These are phyloP conservation scores for Raphidocelis subcapitata DNA, from an alignment of 139 green algal species.

Conservation along the genomic window DNA sequence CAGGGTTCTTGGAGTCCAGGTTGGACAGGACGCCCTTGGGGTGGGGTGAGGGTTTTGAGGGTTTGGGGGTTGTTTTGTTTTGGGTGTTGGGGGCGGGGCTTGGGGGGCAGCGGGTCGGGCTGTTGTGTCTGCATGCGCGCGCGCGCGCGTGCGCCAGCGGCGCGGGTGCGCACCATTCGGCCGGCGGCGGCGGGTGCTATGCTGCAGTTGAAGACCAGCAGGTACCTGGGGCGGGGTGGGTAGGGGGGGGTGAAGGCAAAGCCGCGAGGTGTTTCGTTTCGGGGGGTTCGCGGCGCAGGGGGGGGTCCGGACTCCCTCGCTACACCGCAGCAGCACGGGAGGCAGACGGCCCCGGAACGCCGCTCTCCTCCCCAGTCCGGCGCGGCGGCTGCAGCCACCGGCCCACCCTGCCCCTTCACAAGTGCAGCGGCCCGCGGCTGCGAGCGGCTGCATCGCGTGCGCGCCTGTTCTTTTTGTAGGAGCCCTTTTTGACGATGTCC, in stretches of 20 bases:
- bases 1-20: constrained; percentile 80
- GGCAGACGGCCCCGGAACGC: neutral
- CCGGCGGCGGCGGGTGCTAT: constrained; percentile 61
- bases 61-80: too few species aligned
- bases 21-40: constrained; percentile 67
- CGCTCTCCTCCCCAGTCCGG: neutral
- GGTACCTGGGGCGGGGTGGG: constrained; percentile 39
- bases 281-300: too few species aligned
- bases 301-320: neutral
- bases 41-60: neutral
- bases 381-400: too few species aligned
- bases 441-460: neutral
- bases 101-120: too few species aligned
- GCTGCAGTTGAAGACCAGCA: constrained; percentile 66
- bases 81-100: neutral
- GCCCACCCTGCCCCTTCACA: too few species aligned
- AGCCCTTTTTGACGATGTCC: constrained; percentile 86
- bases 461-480: constrained; percentile 63
- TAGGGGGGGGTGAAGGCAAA: too few species aligned
- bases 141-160: neutral
- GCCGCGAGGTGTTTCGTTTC: too few species aligned
- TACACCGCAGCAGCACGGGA: neutral
- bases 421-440: too few species aligned
- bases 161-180: constrained; percentile 41
- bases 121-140: neutral